Evolutionary conservation across 83 land plant genomes (phyloP).

Genomic region (Picea mariana): DNA sequence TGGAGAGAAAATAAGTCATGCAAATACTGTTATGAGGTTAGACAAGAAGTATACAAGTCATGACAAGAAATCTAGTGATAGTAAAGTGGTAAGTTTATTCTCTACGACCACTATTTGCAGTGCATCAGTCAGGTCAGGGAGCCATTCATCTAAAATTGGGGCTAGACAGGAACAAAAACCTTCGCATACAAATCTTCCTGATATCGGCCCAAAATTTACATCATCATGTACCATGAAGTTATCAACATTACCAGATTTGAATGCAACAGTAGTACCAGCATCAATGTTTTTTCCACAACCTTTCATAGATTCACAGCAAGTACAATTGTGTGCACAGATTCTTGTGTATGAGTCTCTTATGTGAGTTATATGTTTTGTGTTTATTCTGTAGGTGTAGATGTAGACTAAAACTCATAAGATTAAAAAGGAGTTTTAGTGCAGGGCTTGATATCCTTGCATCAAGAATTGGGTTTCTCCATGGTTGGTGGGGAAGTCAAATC

Average conservation of each 20-base stretch:
- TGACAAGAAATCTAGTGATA: not conserved
- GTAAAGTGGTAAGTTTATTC: not conserved
- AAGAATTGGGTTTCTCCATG: no score
- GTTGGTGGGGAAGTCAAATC: no score
- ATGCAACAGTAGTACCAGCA: slow-evolving; percentile 39
- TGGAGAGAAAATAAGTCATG: not conserved
- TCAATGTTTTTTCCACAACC: slow-evolving; percentile 53
- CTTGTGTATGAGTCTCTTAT: slow-evolving; percentile 92
- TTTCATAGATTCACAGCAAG: slow-evolving; percentile 79
- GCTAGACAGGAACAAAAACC: slow-evolving; percentile 14
- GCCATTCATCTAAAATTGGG: slow-evolving; percentile 3
- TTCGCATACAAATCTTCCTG: slow-evolving; percentile 10
- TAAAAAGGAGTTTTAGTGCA: no score
- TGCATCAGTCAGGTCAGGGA: not conserved
- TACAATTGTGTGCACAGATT: slow-evolving; percentile 89
- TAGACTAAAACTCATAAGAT: no score
- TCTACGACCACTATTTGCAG: not conserved
- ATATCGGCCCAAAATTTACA: slow-evolving; percentile 18
- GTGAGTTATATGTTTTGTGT: slow-evolving; percentile 38
- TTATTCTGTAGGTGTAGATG: not conserved
- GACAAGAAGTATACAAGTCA: not conserved
- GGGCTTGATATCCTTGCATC: no score
- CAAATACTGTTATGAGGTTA: not conserved
- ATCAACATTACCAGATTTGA: slow-evolving; percentile 56
- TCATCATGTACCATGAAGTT: slow-evolving; percentile 9